Evolutionary conservation across 169 alveolate species (phyloP).

Genomic region (Amoebophrya sp.): DNA sequence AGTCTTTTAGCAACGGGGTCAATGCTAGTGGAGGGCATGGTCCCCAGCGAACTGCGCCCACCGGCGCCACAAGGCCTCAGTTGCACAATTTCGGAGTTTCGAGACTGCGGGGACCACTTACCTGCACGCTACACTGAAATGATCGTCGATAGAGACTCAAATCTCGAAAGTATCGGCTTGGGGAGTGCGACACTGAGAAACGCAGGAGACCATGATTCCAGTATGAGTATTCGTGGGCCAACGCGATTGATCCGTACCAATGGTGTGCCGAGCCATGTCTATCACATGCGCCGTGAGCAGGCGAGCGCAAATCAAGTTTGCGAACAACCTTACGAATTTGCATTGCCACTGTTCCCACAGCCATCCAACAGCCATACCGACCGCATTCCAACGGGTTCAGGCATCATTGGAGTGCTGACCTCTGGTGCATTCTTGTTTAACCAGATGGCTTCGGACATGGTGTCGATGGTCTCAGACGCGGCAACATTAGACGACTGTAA

Average conservation of each 20-base stretch:
- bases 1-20: neutral
- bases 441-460: neutral
- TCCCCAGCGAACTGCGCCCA: no score
- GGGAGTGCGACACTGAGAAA: no score
- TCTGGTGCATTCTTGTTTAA: neutral
- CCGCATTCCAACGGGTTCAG: neutral
- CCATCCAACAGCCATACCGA: neutral
- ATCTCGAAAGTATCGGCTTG: no score
- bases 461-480: neutral
- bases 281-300: neutral
- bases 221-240: no score
- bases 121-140: neutral
- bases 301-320: neutral
- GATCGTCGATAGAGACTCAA: neutral
- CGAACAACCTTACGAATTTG: neutral
- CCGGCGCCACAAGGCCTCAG: no score
- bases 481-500: neutral
- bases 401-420: neutral
- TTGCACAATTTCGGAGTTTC: neutral
- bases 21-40: no score
- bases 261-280: neutral
- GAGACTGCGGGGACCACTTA: neutral
- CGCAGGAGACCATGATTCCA: no score
- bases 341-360: neutral
- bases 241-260: neutral